These are phyloP conservation scores for Kwoniella dejecticola DNA, from an alignment of 768 basidiomycete genomes.

Conservation along the genomic window DNA sequence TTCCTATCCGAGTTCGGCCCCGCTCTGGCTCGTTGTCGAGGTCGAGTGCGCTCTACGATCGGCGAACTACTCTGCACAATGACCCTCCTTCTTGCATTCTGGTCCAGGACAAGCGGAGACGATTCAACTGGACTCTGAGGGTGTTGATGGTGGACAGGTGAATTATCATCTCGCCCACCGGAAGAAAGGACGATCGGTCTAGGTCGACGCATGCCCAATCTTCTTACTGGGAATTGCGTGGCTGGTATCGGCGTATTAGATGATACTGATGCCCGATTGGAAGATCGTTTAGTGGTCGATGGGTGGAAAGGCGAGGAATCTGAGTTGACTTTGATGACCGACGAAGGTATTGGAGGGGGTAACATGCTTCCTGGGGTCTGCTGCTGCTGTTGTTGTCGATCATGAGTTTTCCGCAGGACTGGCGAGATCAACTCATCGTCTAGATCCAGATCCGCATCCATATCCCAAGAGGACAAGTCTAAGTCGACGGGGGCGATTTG, in stretches of 20 bases:
- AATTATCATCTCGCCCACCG: slow-evolving; percentile 16
- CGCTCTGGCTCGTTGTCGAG: not conserved
- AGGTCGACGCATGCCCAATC: slow-evolving; percentile 23
- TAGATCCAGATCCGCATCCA: slow-evolving; percentile 13
- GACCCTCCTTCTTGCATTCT: slow-evolving; percentile 12
- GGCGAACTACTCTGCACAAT: slow-evolving; percentile 15
- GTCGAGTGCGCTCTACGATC: slow-evolving; percentile 7
- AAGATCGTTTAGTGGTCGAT: not conserved
- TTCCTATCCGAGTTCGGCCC: not conserved
- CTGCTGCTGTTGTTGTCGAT: slow-evolving; percentile 1
- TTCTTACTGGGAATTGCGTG: slow-evolving; percentile 33
- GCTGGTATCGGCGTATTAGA: slow-evolving; percentile 1
- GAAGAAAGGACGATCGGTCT: slow-evolving; percentile 25
- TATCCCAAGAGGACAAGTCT: slow-evolving; percentile 18
- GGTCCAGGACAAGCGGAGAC: no score
- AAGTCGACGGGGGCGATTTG: slow-evolving; percentile 46
- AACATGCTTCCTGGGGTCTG: slow-evolving; percentile 26
- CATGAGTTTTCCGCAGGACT: slow-evolving; percentile 2
- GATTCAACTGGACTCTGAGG: no score
- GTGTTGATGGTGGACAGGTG: slow-evolving; percentile 7
- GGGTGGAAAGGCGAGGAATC: slow-evolving; percentile 9
- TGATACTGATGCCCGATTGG: no score
- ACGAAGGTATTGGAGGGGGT: slow-evolving; percentile 40
- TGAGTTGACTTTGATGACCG: not conserved
- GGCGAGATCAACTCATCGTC: slow-evolving; percentile 15